Conservation (phyloP, 1,284 basidiomycete genomes). For the Caloboletus inedulis region DNA sequence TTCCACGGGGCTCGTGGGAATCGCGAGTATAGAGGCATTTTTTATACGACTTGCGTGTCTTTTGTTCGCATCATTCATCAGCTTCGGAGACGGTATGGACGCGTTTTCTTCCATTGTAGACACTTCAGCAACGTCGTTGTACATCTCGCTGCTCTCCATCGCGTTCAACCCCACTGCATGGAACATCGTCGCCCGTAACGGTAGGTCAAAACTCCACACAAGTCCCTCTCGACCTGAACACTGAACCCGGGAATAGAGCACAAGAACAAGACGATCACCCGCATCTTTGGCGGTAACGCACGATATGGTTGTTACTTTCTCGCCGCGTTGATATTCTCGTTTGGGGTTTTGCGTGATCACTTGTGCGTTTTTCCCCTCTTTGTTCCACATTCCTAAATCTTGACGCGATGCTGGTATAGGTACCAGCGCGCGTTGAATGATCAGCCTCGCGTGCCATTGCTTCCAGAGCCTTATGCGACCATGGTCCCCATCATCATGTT, state of each 20-base stretch:
- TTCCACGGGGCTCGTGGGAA: conserved; percentile 11
- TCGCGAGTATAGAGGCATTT: background rate
- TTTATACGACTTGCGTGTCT: background rate
- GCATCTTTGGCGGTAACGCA: conserved; percentile 71
- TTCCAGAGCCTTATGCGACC: conserved; percentile 59
- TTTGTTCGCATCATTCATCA: background rate
- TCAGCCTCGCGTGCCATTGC: conserved; percentile 61
- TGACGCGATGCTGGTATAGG: conserved; percentile 36
- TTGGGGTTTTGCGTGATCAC: conserved; percentile 82
- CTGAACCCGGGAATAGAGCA: conserved; percentile 57
- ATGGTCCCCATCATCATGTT: conserved; percentile 68
- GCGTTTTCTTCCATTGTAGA: conserved; percentile 44
- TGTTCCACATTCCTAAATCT: background rate
- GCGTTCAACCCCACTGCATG: conserved; percentile 92
- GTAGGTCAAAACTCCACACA: conserved; percentile 39
- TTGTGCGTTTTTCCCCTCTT: conserved; percentile 51
- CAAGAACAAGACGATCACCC: conserved; percentile 83
- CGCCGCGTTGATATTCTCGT: conserved; percentile 84
- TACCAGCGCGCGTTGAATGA: conserved; percentile 70
- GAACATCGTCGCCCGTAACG: conserved; percentile 94
- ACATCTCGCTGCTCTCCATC: conserved; percentile 62
- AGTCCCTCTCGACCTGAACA: background rate
- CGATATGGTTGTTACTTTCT: conserved; percentile 86
- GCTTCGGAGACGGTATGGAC: conserved; percentile 14
- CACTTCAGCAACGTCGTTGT: conserved; percentile 62